Conservation (phyloP, 495 filamentous ascomycete genomes). For the Penicillium odoratum region DNA sequence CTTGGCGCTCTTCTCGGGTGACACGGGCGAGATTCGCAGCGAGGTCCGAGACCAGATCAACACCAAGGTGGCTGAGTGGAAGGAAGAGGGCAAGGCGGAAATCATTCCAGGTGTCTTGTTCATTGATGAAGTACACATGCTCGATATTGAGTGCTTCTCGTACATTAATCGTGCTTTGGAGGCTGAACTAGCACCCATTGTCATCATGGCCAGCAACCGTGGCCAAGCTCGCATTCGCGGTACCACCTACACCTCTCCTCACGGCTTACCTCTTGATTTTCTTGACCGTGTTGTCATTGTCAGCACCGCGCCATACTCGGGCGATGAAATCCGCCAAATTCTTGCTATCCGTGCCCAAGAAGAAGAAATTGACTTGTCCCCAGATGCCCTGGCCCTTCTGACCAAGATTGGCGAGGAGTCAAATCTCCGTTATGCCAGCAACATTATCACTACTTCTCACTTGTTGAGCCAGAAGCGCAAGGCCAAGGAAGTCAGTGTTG, state of each 20-base stretch:
- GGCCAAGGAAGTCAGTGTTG: conserved; percentile 73
- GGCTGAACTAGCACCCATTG: conserved; percentile 89
- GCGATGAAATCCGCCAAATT: conserved; percentile 87
- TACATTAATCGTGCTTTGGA: conserved; percentile 98
- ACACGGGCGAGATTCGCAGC: conserved; percentile 96
- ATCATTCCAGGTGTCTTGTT: conserved; percentile 97
- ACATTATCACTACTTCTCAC: conserved; percentile 91
- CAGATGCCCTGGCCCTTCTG: conserved; percentile 85
- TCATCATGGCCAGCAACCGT: conserved; percentile 99
- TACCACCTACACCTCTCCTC: conserved; percentile 86
- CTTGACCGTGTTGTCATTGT: conserved; percentile 95
- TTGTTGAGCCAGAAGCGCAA: conserved; percentile 79
- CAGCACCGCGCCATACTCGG: conserved; percentile 84
- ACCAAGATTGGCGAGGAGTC: conserved; percentile 95
- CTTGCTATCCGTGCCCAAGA: conserved; percentile 88
- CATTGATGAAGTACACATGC: conserved; percentile 99
- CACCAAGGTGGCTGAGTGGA: conserved; percentile 97
- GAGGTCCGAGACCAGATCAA: conserved; percentile 99
- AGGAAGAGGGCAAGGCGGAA: conserved; percentile 97
- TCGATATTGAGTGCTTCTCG: conserved; percentile 98
- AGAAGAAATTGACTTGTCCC: conserved; percentile 87
- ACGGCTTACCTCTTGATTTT: conserved; percentile 94
- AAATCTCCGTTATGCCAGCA: conserved; percentile 88
- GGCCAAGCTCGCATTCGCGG: conserved; percentile 90
- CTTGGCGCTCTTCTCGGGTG: conserved; percentile 91